Conservation (phyloP, 2,329 filamentous ascomycete genomes). For the Leptographium flavum region DNA sequence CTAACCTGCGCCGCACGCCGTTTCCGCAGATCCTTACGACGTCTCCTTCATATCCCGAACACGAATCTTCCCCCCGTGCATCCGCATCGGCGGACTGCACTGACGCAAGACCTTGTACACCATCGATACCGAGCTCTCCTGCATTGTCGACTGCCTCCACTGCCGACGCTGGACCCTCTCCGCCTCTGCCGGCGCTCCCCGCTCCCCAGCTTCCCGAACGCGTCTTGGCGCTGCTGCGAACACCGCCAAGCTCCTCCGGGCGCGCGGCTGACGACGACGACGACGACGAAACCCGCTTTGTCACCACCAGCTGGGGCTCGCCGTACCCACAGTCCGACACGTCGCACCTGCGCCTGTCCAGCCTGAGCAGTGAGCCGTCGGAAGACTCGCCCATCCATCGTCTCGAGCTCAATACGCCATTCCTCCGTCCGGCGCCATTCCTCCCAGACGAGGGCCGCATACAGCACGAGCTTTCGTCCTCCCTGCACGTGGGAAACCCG, state of each 20-base stretch:
- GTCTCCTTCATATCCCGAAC: conserved; percentile 36
- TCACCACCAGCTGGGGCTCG: conserved; percentile 80
- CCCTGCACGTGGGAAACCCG: conserved; percentile 1
- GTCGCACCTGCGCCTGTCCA: conserved; percentile 32
- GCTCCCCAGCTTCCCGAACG: conserved; percentile 43
- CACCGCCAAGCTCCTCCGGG: conserved; percentile 24
- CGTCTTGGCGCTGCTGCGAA: conserved; percentile 38
- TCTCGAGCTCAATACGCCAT: conserved; percentile 47
- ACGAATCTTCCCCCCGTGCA: conserved; percentile 43
- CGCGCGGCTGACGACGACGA: conserved; percentile 4
- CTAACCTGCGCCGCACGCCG: background rate
- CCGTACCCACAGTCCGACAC: conserved; percentile 60
- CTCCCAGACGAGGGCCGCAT: conserved; percentile 14
- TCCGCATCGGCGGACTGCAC: conserved; percentile 42
- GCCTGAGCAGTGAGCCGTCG: conserved; percentile 43
- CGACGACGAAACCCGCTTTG: conserved; percentile 29
- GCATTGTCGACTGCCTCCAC: conserved; percentile 49
- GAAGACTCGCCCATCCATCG: conserved; percentile 48
- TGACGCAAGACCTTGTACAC: conserved; percentile 19
- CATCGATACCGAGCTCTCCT: conserved; percentile 33
- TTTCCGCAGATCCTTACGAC: conserved; percentile 27
- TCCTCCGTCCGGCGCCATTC: conserved; percentile 41
- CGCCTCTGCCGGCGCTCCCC: conserved; percentile 42
- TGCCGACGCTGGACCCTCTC: conserved; percentile 43
- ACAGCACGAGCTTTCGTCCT: conserved; percentile 4